A percentile compares a stretch with the other conserved stretches of the same genome.
phyloP scores from a whole-genome alignment of 148 eudicot genomes.

The Spergularia bocconei region DNA sequence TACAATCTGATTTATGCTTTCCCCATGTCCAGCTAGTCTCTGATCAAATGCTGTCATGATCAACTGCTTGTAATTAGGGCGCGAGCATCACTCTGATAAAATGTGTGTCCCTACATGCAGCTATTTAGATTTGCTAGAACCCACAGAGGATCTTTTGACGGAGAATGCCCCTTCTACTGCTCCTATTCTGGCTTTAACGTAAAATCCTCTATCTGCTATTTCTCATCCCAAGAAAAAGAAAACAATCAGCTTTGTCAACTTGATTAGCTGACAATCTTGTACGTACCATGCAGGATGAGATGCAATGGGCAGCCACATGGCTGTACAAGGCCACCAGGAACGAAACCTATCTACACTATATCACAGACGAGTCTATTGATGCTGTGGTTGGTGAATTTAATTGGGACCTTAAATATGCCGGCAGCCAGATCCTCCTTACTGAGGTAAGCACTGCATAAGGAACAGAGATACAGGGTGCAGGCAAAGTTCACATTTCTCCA shows the following conservation, averaged over 20 bases:
- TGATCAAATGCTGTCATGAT: background rate
- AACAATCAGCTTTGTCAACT: background rate
- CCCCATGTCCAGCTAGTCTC: background rate
- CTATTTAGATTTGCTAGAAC: slow-evolving; percentile 60
- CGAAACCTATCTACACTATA: slow-evolving; percentile 43
- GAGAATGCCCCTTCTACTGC: slow-evolving; percentile 94
- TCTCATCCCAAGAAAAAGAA: no score
- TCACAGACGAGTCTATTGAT: slow-evolving; percentile 50
- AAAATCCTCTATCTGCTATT: background rate
- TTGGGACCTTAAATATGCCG: slow-evolving; percentile 93
- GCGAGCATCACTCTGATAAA: background rate
- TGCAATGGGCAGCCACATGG: slow-evolving; percentile 96
- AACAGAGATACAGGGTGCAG: background rate
- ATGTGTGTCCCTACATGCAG: slow-evolving; percentile 29
- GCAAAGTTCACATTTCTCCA: no score
- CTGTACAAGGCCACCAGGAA: slow-evolving; percentile 55
- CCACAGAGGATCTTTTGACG: slow-evolving; percentile 61
- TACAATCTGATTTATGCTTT: background rate
- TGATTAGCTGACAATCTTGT: background rate
- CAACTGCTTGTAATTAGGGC: background rate
- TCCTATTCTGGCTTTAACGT: slow-evolving; percentile 77
- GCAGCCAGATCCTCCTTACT: slow-evolving; percentile 68
- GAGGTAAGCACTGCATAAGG: slow-evolving; percentile 38
- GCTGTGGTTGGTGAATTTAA: slow-evolving; percentile 63
- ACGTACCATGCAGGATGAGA: slow-evolving; percentile 55